Evolutionary conservation across 2,329 filamentous ascomycete genomes (phyloP).

Genomic region (Karstenula rhodostoma): DNA sequence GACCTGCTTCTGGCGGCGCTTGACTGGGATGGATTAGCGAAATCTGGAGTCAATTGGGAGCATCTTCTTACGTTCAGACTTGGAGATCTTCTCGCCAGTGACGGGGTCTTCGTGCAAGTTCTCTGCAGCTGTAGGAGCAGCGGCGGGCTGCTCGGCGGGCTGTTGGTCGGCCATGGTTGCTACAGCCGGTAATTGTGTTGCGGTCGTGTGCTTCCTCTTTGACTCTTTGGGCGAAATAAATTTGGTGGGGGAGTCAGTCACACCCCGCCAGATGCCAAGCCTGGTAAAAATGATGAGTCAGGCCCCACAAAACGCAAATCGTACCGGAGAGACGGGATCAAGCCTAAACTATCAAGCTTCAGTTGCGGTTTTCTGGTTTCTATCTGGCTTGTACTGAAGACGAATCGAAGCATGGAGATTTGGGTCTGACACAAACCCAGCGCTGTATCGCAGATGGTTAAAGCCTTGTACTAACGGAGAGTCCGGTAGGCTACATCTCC

Average conservation of each 20-base stretch:
- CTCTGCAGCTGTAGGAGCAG: slow-evolving; percentile 41
- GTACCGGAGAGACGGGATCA: too few relatives aligned
- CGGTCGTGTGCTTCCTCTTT: slow-evolving; percentile 6
- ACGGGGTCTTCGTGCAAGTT: slow-evolving; percentile 90
- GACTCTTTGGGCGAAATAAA: slow-evolving; percentile 2
- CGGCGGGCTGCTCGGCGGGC: slow-evolving; percentile 34
- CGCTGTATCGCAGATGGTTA: too few relatives aligned
- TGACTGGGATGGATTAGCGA: slow-evolving; percentile 79
- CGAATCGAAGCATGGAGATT: too few relatives aligned
- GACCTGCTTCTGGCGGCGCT: slow-evolving; percentile 93
- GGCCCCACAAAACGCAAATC: too few relatives aligned
- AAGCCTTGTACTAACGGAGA: too few relatives aligned
- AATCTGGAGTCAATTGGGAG: neutral
- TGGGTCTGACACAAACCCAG: too few relatives aligned
- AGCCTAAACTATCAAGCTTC: too few relatives aligned
- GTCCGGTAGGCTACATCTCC: too few relatives aligned
- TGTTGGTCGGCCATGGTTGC: slow-evolving; percentile 44
- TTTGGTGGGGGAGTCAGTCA: slow-evolving; percentile 8
- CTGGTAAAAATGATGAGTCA: neutral
- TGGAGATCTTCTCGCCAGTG: slow-evolving; percentile 80
- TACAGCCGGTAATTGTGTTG: slow-evolving; percentile 23
- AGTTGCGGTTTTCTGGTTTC: too few relatives aligned
- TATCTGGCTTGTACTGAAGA: too few relatives aligned
- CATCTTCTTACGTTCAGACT: slow-evolving; percentile 51
- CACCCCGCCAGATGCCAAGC: slow-evolving; percentile 1